Evolutionary conservation across 805 yeast species (phyloP), one percentile per base, ranked within the genome.

Genomic region (Ogataea ramenticola): DNA sequence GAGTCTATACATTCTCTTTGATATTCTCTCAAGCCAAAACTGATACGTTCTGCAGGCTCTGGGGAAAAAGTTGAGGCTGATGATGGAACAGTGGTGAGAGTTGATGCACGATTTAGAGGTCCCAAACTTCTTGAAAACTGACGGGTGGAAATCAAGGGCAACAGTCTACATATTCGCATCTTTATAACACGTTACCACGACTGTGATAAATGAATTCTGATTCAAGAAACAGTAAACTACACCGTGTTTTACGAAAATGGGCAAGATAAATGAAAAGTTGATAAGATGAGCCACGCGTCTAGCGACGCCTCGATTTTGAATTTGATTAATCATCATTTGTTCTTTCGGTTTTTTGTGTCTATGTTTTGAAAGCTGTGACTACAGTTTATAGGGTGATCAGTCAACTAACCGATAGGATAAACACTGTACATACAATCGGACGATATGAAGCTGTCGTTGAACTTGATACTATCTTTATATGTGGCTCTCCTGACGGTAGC

Each of bases 1-100:
- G 70, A 59, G 1, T 72, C 57, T 2, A 89, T 74, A 42, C 95
- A 90, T 37, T 82, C 80, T 24, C 71, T 62, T 57, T 90, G 97
- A 58, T 90, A 90, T 10, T 53, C 52, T 41, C 66, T 40, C 9
- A 35, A 46, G 38, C 20, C n/a, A 7, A 14, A 9, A 10, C 4
- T 22, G 21, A 5, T 5, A 21, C 16, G 20, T 11, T 6, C 35
- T 32, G 20, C 16, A 17, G 35, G 4, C 10, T 26, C 27, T 10
- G 32, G 32, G 12, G 32, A 10, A 14, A 16, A 4, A 12, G 4
- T 4, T 8, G 21, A 33, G 4, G 36, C 10, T 7, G 27, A 24
- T 10, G 27, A 24, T 24, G 27, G 27, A 10, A 10, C 6, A 24
- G 27, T 6, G 10, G 27, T 10, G 10, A 24, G 22, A 19, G 36